Base-by-base conservation (phyloP, 2,329 filamentous ascomycete genomes). In the Penicillium sp. region DNA sequence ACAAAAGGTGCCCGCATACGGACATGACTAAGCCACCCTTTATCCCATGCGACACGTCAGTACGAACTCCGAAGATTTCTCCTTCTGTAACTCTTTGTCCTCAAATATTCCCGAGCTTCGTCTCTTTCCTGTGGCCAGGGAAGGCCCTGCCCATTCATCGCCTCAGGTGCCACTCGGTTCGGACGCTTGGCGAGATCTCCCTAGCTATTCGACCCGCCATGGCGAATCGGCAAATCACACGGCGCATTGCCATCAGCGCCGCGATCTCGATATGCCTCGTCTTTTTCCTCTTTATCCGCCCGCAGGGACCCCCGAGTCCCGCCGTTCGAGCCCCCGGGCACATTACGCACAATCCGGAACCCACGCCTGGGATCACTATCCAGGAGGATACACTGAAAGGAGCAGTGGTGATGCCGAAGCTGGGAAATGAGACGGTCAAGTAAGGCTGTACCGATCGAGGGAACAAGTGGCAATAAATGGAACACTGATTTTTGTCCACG, bases 361-460 rank as follows among this genome's bases (percentile, higher is more conserved):
- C 62, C 29, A 52, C 55, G 18, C 44, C 60, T 20, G 57, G 49
- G 20, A 54, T 60, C 37, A 51, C 39, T 15, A 58, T 66, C 25
- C 60, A 66, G 32, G 64, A 70, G 48, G 67, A 70, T 33, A 63
- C 71, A 41, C 58, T 73, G 33, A 71, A 72, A 49, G 75, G 75
- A 23, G 67, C 63, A 24, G 68, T 72, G 24, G 70, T 78, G 38
- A 75, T 75, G 72, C 68, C 72, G 12, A 72, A 71, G 44, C 60
- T 78, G 41, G 75, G 71, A 18, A 78, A 78, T 55, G 75, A 72
- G 53, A 78, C 75, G 4, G 67, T 70, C 12, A 78, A 77, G 72
- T 75, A 66, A 56, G 66, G 10, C 12, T 23, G 12, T 15, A 18
- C 6, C 13, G 5, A 20, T 18, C 24, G 2, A 20, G 9, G 23